A percentile compares a stretch with the other conserved stretches of the same genome.
Conservation (phyloP, 1,284 basidiomycete genomes). For the Fistulina hepatica region DNA sequence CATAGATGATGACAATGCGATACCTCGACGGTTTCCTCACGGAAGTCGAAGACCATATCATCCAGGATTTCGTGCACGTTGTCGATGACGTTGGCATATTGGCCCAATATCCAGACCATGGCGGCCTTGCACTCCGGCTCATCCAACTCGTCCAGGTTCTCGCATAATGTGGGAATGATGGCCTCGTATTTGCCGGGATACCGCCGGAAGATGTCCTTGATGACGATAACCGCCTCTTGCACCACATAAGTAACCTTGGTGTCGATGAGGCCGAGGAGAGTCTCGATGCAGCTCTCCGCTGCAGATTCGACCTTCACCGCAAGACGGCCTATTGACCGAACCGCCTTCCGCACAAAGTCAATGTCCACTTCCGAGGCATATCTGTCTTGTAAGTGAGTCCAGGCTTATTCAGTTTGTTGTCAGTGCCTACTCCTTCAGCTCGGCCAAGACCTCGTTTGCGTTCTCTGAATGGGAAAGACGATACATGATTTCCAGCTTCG, state of each 20-base stretch:
- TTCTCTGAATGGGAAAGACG: slow-evolving; percentile 87
- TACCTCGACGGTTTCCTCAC: slow-evolving; percentile 91
- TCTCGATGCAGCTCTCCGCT: slow-evolving; percentile 84
- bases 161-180: slow-evolving; percentile 87
- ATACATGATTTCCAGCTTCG: slow-evolving; percentile 99
- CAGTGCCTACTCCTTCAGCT: slow-evolving; percentile 76
- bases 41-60: slow-evolving; percentile 83
- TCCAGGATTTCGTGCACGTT: slow-evolving; percentile 94
- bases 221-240: slow-evolving; percentile 95
- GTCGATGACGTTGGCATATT: slow-evolving; percentile 94
- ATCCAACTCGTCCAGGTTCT: slow-evolving; percentile 85
- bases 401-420: not conserved
- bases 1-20: slow-evolving; percentile 6
- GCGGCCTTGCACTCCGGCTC: slow-evolving; percentile 95
- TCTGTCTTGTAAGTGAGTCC: slow-evolving; percentile 30
- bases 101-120: slow-evolving; percentile 97
- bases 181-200: slow-evolving; percentile 97
- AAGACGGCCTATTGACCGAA: slow-evolving; percentile 90
- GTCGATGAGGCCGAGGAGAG: slow-evolving; percentile 80
- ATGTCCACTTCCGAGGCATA: slow-evolving; percentile 98
- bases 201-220: slow-evolving; percentile 95
- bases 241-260: slow-evolving; percentile 96
- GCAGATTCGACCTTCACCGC: slow-evolving; percentile 94
- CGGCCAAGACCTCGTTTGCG: slow-evolving; percentile 83
- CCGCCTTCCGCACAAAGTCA: slow-evolving; percentile 96